Percentiles rank a stretch among this genome's conserved stretches.
Evolutionary conservation across 1,284 basidiomycete genomes (phyloP).

Genomic region (Blastosporella zonata): DNA sequence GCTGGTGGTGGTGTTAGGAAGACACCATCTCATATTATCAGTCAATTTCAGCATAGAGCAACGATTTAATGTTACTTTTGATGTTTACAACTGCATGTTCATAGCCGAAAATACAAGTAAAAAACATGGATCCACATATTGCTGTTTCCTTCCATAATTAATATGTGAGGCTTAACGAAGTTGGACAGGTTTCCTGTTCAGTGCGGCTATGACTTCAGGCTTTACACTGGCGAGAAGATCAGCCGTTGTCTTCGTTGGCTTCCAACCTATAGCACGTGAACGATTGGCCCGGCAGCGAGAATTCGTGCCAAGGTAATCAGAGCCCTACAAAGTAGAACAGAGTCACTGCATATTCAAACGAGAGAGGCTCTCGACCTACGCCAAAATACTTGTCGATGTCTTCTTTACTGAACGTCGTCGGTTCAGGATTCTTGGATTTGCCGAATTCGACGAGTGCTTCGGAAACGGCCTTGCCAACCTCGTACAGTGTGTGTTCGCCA

Average conservation of each 20-base stretch:
- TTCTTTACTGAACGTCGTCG: conserved; percentile 40
- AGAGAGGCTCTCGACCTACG: conserved; percentile 14
- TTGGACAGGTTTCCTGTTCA: conserved; percentile 3
- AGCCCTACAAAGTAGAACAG: conserved; percentile 5
- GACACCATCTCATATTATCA: no score
- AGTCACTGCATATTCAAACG: neutral
- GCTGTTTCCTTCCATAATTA: no score
- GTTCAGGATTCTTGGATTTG: conserved; percentile 32
- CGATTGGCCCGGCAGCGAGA: conserved; percentile 38
- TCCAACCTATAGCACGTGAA: conserved; percentile 49
- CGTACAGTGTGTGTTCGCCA: conserved; percentile 30
- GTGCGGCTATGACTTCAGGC: conserved; percentile 29
- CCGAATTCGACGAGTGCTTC: conserved; percentile 34
- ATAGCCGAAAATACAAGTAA: no score
- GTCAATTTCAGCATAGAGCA: no score
- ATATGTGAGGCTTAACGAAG: conserved; percentile 7
- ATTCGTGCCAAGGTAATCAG: conserved; percentile 36
- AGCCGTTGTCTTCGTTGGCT: conserved; percentile 35
- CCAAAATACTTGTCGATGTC: conserved; percentile 37
- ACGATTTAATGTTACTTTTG: no score
- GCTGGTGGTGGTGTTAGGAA: no score
- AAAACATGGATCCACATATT: no score
- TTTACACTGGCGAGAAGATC: conserved; percentile 40
- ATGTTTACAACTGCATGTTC: no score
- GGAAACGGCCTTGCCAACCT: conserved; percentile 30